Evolutionary conservation across 2,329 filamentous ascomycete species (phyloP), one percentile per base, ranked within the genome.

Genomic region (Neurospora crassa): DNA sequence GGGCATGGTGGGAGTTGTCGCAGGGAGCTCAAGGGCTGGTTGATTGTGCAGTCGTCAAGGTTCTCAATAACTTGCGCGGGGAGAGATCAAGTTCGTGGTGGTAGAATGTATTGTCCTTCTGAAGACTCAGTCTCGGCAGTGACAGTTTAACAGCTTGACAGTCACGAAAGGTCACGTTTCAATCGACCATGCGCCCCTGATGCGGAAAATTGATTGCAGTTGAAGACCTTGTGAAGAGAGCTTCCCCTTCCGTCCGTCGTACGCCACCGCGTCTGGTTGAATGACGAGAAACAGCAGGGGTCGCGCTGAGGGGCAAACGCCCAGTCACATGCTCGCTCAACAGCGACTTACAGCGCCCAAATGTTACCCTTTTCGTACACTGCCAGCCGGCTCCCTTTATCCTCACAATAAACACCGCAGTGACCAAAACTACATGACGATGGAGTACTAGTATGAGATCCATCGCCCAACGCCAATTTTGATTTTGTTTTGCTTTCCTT

Each of bases 1-100:
- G 68, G 92, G 91, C 92, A 96, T 96, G 5, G 16, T 79, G 73
- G 69, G 6, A 20, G 41, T 68, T 68, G 20, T 43, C 37, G 24
- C 16, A 7, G 68, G 24, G 53, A 43, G 40, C 53, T 34, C 53
- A n/a, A 34, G 18, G 53, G 29, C 53, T 63, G 16, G 53, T 18
- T 59, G 29, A 29, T 63, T 63, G 53, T 5, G 24, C 53, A 37
- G 53, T 63, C 53, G 53, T 63, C 14, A 63, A 37, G 53, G 53
- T 63, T 63, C 53, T 63, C 53, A 63, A 8, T 6, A 63, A 34
- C 24, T 34, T 37, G 34, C 34, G 34, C 7, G 34, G 8, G 34
- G 34, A 37, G 34, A 37, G 34, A 8, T 37, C 34, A 37, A 37
- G 34, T 37, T 37, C 34, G 34, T 37, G 34, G 34, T 37, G 34